Percentiles rank a stretch among this genome's conserved stretches.
These are phyloP conservation scores for Dactylella cylindrospora DNA, from an alignment of 2,329 filamentous ascomycete genomes.

Conservation along the genomic window DNA sequence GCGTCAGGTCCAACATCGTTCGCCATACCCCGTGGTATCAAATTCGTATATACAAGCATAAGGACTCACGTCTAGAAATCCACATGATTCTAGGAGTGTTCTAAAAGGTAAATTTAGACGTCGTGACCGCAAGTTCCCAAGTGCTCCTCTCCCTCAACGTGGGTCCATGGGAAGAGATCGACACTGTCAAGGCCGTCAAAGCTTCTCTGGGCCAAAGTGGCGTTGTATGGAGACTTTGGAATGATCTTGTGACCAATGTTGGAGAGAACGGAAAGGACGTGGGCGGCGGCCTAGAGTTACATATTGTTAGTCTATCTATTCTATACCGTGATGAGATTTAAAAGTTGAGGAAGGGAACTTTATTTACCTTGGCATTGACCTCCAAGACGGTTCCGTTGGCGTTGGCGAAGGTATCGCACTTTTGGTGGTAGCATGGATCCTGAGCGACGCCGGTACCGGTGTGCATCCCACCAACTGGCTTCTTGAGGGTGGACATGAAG, in stretches of 20 bases:
- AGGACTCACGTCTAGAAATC: too few relatives aligned
- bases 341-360: too few relatives aligned
- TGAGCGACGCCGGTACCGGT: slow-evolving; percentile 49
- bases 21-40: too few relatives aligned
- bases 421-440: slow-evolving; percentile 53
- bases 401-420: slow-evolving; percentile 51
- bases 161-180: slow-evolving; percentile 22
- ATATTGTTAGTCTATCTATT: too few relatives aligned
- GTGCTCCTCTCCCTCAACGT: slow-evolving; percentile 30
- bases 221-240: slow-evolving; percentile 47
- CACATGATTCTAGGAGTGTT: too few relatives aligned
- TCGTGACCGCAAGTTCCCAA: slow-evolving; percentile 42
- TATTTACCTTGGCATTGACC: slow-evolving; percentile 50
- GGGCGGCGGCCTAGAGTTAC: slow-evolving; percentile 49
- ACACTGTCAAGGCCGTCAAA: slow-evolving; percentile 13
- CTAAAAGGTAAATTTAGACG: too few relatives aligned
- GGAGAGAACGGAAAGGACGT: slow-evolving; percentile 50
- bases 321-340: not conserved
- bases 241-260: slow-evolving; percentile 50
- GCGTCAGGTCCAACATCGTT: too few relatives aligned
- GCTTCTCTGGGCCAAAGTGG: not conserved
- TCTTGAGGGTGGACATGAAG: slow-evolving; percentile 51
- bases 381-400: slow-evolving; percentile 50
- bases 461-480: slow-evolving; percentile 52
- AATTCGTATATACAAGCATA: too few relatives aligned